Evolutionary conservation across 805 yeast genomes (phyloP).

Genomic region (Candida morakotiae): DNA sequence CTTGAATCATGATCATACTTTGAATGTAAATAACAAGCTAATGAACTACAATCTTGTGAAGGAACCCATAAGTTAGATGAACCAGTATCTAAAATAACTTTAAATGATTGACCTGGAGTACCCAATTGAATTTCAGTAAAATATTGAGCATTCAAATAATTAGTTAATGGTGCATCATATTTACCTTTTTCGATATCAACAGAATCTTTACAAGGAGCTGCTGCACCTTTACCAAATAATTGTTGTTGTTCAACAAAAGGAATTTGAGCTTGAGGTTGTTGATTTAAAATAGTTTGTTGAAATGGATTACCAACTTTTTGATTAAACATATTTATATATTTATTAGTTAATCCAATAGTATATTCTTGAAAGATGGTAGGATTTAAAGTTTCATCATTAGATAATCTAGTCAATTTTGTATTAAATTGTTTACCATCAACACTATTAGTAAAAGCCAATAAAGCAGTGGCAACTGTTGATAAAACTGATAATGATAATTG

Average conservation of each 20-base stretch:
- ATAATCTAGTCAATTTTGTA: conserved; percentile 56
- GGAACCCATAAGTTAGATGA: conserved; percentile 98
- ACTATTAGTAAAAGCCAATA: conserved; percentile 25
- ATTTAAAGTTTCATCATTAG: conserved; percentile 52
- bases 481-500: conserved; percentile 33
- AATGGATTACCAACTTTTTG: conserved; percentile 23
- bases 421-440: conserved; percentile 51
- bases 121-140: conserved; percentile 88
- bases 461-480: conserved; percentile 39
- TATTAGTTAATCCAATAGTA: conserved; percentile 54
- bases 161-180: conserved; percentile 82
- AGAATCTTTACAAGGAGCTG: neutral
- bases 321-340: conserved; percentile 52
- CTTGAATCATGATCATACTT: conserved; percentile 85
- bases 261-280: conserved; percentile 26
- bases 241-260: conserved; percentile 34
- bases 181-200: too few species aligned
- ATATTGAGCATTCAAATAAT: conserved; percentile 94
- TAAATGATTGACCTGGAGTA: conserved; percentile 89
- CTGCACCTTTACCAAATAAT: too few species aligned
- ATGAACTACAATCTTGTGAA: conserved; percentile 77
- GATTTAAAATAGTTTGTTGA: conserved; percentile 11
- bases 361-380: conserved; percentile 50
- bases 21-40: conserved; percentile 92
- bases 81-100: conserved; percentile 94